Evolutionary conservation across 495 filamentous ascomycete genomes (phyloP).

Genomic region (Podospora anserina): DNA sequence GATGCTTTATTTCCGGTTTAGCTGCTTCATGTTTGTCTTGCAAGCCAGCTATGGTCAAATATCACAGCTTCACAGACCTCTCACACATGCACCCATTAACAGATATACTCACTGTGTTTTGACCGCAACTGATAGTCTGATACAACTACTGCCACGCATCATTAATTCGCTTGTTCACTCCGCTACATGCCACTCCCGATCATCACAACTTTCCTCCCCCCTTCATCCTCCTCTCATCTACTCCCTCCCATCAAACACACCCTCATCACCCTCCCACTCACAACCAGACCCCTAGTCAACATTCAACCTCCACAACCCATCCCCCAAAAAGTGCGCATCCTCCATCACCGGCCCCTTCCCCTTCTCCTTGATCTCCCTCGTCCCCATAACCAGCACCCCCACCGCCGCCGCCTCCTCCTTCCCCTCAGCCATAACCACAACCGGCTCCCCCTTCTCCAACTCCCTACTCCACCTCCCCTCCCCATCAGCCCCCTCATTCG

Average conservation of each 20-base stretch:
- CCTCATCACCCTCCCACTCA: background rate
- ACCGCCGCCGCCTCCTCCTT: constrained; percentile 90
- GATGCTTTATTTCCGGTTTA: no score
- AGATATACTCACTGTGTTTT: no score
- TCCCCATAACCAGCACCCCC: constrained; percentile 79
- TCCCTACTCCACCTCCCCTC: constrained; percentile 54
- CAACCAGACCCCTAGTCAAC: constrained; percentile 52
- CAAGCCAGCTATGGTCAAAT: no score
- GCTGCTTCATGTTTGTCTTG: no score
- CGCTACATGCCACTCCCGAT: background rate
- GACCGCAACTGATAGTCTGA: no score
- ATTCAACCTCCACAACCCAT: constrained; percentile 83
- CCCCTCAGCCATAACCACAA: constrained; percentile 86
- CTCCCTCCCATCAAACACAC: background rate
- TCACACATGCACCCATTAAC: no score
- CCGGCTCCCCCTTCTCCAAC: constrained; percentile 72
- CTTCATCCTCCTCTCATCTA: background rate
- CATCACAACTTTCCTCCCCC: background rate
- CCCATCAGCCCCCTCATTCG: constrained; percentile 44
- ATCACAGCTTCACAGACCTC: no score
- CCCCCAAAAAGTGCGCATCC: constrained; percentile 86
- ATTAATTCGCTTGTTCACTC: background rate
- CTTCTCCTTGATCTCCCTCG: constrained; percentile 87
- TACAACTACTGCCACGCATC: background rate
- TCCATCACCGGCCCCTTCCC: constrained; percentile 92